phyloP scores from a whole-genome alignment of 352 stramenopile genomes.

The Globisporangium echinulatum region DNA sequence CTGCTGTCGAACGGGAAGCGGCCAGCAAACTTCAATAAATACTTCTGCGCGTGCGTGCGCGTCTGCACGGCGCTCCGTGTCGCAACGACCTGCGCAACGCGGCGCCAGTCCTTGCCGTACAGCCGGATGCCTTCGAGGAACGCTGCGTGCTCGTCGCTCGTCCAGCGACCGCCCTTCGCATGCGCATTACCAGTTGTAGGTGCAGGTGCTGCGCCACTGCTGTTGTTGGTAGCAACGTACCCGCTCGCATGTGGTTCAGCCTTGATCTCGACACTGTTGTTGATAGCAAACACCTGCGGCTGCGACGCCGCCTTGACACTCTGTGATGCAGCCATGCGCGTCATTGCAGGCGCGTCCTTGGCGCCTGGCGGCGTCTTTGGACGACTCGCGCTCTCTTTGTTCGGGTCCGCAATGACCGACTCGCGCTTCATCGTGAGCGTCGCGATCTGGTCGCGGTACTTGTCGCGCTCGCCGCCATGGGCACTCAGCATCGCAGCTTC shows the following conservation, averaged over 20 bases:
- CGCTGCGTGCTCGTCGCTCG: conserved; percentile 76
- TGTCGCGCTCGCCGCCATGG: conserved; percentile 68
- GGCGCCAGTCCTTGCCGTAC: conserved; percentile 83
- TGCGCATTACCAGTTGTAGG: conserved; percentile 15
- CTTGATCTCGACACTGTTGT: conserved; percentile 10
- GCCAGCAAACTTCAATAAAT: conserved; percentile 90
- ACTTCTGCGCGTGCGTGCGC: conserved; percentile 87
- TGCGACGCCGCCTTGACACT: not conserved
- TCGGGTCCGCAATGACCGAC: conserved; percentile 80
- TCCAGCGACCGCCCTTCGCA: conserved; percentile 84
- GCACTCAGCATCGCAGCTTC: conserved; percentile 84
- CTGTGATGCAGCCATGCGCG: not conserved
- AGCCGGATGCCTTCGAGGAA: conserved; percentile 85
- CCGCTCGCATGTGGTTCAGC: not conserved
- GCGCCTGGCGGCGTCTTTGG: conserved; percentile 31
- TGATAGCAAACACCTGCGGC: conserved; percentile 7
- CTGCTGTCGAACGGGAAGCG: conserved; percentile 65
- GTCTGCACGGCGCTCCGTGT: conserved; percentile 86
- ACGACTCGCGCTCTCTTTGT: conserved; percentile 63
- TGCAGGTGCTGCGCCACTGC: not conserved
- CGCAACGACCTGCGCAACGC: conserved; percentile 75
- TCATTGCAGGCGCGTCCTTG: conserved; percentile 22
- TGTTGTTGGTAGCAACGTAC: not conserved
- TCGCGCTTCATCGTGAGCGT: conserved; percentile 82
- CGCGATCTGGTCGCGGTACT: conserved; percentile 82